Evolutionary conservation across 805 yeast genomes (phyloP).

Genomic region (Jamesozyma piceae): DNA sequence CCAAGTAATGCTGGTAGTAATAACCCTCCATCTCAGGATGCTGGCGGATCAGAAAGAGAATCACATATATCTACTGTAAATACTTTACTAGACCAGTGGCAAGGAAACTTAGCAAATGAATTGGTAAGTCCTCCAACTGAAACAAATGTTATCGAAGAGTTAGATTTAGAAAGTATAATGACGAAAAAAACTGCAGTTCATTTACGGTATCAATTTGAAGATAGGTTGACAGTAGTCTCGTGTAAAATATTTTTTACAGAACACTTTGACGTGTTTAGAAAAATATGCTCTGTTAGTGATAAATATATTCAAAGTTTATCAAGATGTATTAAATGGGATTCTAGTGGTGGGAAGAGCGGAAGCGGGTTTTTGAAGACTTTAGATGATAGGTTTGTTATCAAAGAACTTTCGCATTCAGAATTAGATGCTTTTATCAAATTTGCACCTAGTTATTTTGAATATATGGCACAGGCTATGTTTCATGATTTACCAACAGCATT

Average conservation of each 20-base stretch:
- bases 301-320: slow-evolving; percentile 82
- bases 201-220: slow-evolving; percentile 83
- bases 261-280: slow-evolving; percentile 89
- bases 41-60: neutral
- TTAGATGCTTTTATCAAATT: slow-evolving; percentile 88
- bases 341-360: slow-evolving; percentile 94
- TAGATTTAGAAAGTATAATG: slow-evolving; percentile 56
- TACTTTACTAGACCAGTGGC: neutral
- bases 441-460: slow-evolving; percentile 94
- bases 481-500: slow-evolving; percentile 91
- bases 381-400: slow-evolving; percentile 82
- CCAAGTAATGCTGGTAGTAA: neutral
- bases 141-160: slow-evolving; percentile 2
- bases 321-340: slow-evolving; percentile 91
- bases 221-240: slow-evolving; percentile 70
- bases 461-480: slow-evolving; percentile 89
- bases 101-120: neutral
- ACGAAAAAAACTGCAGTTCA: slow-evolving; percentile 80
- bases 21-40: neutral
- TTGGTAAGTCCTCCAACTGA: neutral
- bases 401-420: slow-evolving; percentile 80
- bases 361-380: slow-evolving; percentile 86
- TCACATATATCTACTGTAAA: neutral
- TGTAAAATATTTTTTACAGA: slow-evolving; percentile 94
- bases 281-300: slow-evolving; percentile 68